A percentile compares a stretch with the other conserved stretches of the same genome.
Conservation (phyloP, 148 eudicot genomes). For the Persicaria maculosa region DNA sequence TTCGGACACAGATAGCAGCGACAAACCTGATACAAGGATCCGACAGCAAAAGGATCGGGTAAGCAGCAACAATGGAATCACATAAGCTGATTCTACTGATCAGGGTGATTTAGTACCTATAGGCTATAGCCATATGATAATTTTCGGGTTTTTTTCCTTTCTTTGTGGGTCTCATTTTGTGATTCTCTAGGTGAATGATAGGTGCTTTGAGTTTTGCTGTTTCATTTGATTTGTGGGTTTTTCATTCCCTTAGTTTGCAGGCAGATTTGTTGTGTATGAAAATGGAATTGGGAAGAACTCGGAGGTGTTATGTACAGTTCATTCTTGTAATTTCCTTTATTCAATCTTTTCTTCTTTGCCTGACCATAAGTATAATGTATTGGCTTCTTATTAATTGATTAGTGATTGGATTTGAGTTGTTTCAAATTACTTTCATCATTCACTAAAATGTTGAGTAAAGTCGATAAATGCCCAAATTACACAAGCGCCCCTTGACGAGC, state of each 20-base stretch:
- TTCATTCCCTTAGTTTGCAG: not conserved
- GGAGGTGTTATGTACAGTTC: conserved; percentile 4
- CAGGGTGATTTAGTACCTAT: not conserved
- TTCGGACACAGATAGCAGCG: conserved; percentile 74
- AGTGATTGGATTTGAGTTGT: not conserved
- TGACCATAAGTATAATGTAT: not conserved
- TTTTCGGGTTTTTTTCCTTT: not conserved
- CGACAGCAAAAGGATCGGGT: conserved; percentile 45
- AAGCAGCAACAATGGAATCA: not conserved
- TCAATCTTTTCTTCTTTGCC: not conserved
- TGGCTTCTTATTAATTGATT: not conserved
- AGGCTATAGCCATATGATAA: conserved; percentile 2
- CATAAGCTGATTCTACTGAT: not conserved
- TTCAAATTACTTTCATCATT: too few relatives aligned
- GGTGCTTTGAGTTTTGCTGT: not conserved
- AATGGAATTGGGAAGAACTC: not conserved
- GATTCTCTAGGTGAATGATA: not conserved
- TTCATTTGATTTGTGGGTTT: not conserved
- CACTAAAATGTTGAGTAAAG: too few relatives aligned
- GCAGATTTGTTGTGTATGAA: conserved; percentile 11
- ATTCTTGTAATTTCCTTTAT: not conserved
- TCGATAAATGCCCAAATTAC: too few relatives aligned
- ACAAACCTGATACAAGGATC: conserved; percentile 61
- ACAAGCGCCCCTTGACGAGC: too few relatives aligned
- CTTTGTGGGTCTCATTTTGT: not conserved